These are phyloP conservation scores for Silene coronaria DNA, from an alignment of 179 eudicot genomes.

Conservation along the genomic window DNA sequence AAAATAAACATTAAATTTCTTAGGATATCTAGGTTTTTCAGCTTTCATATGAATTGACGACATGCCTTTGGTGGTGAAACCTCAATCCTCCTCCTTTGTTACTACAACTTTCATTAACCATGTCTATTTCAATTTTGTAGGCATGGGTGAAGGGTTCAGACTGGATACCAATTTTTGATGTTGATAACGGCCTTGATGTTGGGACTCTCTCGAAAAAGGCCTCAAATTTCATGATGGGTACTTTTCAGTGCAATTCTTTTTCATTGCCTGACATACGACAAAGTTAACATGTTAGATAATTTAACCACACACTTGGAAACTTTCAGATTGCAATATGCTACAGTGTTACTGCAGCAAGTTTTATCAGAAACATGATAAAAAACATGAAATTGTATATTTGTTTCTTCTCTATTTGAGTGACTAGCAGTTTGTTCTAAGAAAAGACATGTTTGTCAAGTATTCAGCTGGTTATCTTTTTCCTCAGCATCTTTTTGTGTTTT, in stretches of 20 bases:
- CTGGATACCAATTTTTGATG: conserved; percentile 87
- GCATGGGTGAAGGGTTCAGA: conserved; percentile 93
- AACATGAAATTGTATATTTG: neutral
- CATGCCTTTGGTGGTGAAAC: neutral
- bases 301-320: neutral
- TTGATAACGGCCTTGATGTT: conserved; percentile 46
- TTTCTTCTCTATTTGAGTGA: neutral
- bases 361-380: neutral
- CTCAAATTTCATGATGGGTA: conserved; percentile 84
- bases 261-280: neutral
- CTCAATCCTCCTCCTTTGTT: neutral
- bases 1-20: neutral
- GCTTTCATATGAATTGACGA: neutral
- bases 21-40: neutral
- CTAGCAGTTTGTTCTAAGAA: neutral
- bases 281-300: too few species aligned
- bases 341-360: neutral
- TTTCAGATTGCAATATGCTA: neutral
- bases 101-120: neutral
- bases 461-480: neutral
- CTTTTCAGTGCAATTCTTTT: conserved; percentile 3
- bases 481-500: conserved; percentile 14
- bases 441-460: neutral
- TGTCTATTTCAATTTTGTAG: conserved; percentile 34
- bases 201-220: conserved; percentile 65